Percentiles rank a stretch among this genome's conserved stretches.
Evolutionary conservation across 2,329 filamentous ascomycete genomes (phyloP).

Genomic region (Sporothrix euskadiensis): DNA sequence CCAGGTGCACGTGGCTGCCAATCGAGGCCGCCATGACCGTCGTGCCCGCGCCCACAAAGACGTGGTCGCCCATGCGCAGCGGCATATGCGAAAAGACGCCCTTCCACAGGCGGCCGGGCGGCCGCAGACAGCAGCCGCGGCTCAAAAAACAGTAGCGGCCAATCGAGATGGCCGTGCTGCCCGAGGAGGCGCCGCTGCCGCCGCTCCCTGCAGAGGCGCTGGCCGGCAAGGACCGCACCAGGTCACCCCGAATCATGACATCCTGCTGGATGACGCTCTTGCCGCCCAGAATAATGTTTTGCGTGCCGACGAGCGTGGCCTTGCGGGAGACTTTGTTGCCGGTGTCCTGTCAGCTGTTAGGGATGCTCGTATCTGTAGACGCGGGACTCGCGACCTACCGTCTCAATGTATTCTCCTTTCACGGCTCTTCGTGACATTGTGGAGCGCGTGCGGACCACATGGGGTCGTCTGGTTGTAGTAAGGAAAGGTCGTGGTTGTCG

Average conservation of each 20-base stretch:
- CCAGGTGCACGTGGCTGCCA: constrained; percentile 83
- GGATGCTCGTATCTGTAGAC: background rate
- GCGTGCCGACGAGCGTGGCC: constrained; percentile 87
- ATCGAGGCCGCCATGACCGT: constrained; percentile 82
- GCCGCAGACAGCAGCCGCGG: constrained; percentile 73
- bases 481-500: background rate
- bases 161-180: constrained; percentile 74
- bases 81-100: constrained; percentile 80
- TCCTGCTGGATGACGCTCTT: constrained; percentile 95
- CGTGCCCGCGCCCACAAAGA: constrained; percentile 76
- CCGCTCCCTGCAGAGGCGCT: constrained; percentile 40
- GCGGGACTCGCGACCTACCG: constrained; percentile 56
- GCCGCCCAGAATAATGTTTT: constrained; percentile 96
- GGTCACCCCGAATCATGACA: constrained; percentile 89
- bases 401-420: constrained; percentile 96
- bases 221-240: constrained; percentile 61
- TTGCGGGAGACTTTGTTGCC: constrained; percentile 98
- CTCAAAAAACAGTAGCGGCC: constrained; percentile 90
- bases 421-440: constrained; percentile 72
- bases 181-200: constrained; percentile 37
- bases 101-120: constrained; percentile 79
- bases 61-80: constrained; percentile 90
- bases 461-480: background rate
- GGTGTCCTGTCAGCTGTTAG: constrained; percentile 67
- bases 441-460: constrained; percentile 13